Evolutionary conservation across 2,329 filamentous ascomycete genomes (phyloP), one percentile per base, ranked within the genome.

Genomic region (Paecilomyces niveus): DNA sequence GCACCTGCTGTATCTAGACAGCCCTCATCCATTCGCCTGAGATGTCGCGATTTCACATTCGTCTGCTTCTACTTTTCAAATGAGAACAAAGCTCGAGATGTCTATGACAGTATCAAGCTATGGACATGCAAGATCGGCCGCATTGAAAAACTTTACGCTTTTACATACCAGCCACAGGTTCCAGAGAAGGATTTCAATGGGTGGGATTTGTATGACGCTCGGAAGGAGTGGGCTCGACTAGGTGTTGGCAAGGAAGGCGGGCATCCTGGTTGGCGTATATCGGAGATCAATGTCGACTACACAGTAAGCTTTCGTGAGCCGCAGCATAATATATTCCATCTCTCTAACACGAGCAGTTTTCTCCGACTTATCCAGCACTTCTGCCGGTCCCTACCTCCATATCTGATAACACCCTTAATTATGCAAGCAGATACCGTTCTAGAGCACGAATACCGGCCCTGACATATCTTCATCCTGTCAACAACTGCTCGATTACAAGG

Each of bases 401-500:
- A 65, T 97, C 93, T n/a, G 94, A 99, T 74, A 97, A 94, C 69
- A 92, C 93, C 54, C 83, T 99, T 54, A 96, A 96, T 69, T 96
- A 99, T 70, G 94, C 92, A 26, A 89, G 87, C 59, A 85, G 87
- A 62, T 97, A 96, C 75, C 89, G 94, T 55, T 97, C 94, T 0
- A 85, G 92, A 60, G 86, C 88, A 62, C 87, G 94, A 60, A 92
- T 99, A 72, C 94, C 94, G 1, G 89, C 87, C 3, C 78, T 99
- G 45, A 92, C 92, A 22, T 99, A 99, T 73, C 85, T 97, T n/a
- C 94, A 99, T 73, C 90, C 91, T 0, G 82, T 97, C 67, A 99
- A 97, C 72, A 96, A 96, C 72, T 97, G 94, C 74, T 94, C 92
- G 24, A 96, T 99, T 63, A 97, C 93, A 1, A 84, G 94, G 70